Conservation (phyloP, 805 yeast genomes). For the Pichia occidentalis region DNA sequence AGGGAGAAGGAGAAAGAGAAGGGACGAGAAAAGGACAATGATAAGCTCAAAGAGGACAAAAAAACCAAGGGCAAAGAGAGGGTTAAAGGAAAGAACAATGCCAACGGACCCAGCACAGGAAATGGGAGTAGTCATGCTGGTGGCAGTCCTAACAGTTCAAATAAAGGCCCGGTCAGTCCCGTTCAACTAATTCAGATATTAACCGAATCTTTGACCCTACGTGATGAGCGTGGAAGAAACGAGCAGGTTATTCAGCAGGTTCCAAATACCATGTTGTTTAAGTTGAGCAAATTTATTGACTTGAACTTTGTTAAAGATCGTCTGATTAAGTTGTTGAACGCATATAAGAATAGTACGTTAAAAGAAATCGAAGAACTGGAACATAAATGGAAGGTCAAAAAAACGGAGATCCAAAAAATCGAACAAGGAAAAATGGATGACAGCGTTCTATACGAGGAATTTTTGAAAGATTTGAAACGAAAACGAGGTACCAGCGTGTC, state of each 20-base stretch:
- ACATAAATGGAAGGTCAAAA: slow-evolving; percentile 28
- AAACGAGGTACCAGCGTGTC: slow-evolving; percentile 13
- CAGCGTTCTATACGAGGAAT: slow-evolving; percentile 26
- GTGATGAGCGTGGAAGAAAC: slow-evolving; percentile 22
- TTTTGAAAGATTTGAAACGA: slow-evolving; percentile 17
- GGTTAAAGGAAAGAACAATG: no score
- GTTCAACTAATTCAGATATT: slow-evolving; percentile 32
- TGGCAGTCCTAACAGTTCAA: neutral
- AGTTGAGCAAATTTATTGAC: slow-evolving; percentile 27
- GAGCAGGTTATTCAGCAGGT: slow-evolving; percentile 29
- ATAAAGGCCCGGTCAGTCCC: slow-evolving; percentile 22
- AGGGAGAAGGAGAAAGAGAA: slow-evolving; percentile 5
- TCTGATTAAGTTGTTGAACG: slow-evolving; percentile 28
- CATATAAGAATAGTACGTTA: slow-evolving; percentile 29
- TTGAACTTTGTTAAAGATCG: slow-evolving; percentile 30
- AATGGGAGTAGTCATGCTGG: no score
- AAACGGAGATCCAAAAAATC: slow-evolving; percentile 35
- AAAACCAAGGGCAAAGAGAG: no score
- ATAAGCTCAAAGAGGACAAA: no score
- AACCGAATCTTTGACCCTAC: slow-evolving; percentile 30
- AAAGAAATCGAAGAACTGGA: slow-evolving; percentile 36
- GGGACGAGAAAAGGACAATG: slow-evolving; percentile 15
- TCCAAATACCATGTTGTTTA: slow-evolving; percentile 30
- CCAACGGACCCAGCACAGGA: no score
- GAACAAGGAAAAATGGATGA: slow-evolving; percentile 37